phyloP scores from a whole-genome alignment of 768 basidiomycete species.

The Mycena sanguinolenta region DNA sequence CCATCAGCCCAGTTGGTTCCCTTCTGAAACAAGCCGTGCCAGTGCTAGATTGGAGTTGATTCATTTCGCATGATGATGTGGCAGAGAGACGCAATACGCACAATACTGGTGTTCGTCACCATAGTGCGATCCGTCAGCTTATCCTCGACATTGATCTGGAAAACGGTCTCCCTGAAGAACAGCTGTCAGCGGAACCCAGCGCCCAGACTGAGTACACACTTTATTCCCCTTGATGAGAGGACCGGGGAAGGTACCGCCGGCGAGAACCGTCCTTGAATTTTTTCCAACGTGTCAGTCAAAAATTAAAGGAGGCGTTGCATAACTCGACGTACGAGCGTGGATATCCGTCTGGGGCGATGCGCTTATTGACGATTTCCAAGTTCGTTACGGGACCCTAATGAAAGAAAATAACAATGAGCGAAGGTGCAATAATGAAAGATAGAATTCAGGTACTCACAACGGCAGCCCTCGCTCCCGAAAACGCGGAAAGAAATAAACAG shows the following conservation, averaged over 20 bases:
- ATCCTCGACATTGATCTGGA: conserved; percentile 53
- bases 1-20: conserved; percentile 44
- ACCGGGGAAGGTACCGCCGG: conserved; percentile 19
- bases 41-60: conserved; percentile 28
- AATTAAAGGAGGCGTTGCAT: conserved; percentile 7
- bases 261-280: neutral
- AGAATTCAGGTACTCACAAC: too few species aligned
- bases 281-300: neutral
- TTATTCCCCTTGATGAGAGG: conserved; percentile 36
- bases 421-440: too few species aligned
- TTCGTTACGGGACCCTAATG: conserved; percentile 1
- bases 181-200: neutral
- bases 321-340: neutral
- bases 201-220: conserved; percentile 4
- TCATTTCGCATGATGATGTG: neutral
- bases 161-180: conserved; percentile 39
- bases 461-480: too few species aligned
- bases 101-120: conserved; percentile 51
- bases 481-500: too few species aligned
- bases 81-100: conserved; percentile 34
- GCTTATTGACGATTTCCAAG: conserved; percentile 15
- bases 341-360: conserved; percentile 13
- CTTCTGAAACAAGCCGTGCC: conserved; percentile 44
- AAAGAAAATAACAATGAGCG: too few species aligned
- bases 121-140: conserved; percentile 46